Base-by-base conservation (phyloP, 208 protist genomes). In the Wallacemonas collosoma region DNA sequence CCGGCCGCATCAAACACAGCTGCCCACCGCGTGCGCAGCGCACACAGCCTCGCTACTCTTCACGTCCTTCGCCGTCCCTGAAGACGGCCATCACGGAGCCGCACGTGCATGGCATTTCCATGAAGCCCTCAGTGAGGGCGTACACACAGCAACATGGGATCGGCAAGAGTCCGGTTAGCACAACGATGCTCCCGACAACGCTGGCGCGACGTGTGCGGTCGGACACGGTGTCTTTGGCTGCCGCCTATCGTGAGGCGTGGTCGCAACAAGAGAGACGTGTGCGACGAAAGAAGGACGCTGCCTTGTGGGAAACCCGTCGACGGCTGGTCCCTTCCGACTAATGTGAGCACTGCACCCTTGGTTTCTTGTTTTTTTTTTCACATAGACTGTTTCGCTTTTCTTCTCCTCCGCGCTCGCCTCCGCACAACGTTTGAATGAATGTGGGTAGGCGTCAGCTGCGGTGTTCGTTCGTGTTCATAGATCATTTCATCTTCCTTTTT, bases 281-380 rank as follows among this genome's bases (percentile, higher is more conserved):
- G 17, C 76, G 48, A 7, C 38, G 45, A 36, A 53, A 70, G 14
- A 68, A 47, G 44, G 60, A 76, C 6, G 51, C 53, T 47, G 75
- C 79, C 2, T 56, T 61, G 58, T 84, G 79, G 75, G 68, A 75
- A 35, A 64, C 75, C 5, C 79, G 79, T 6, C 73, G 75, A 50
- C 68, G 71, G 7, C 66, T 80, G 68, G 61, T 84, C 12, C 70
- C 75, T 35, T 65, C 70, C 45, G 58, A 53, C 4, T 65, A 2
- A 3, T 9, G 51, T 26, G 14, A 26, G 15, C 14, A 56, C 14
- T 7, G 51, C n/a, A n/a, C 51, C 26, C 8, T 6, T 56, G 12
- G 51, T 56, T 35, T n/a, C 51, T n/a, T 35, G 1, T 56, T 56
- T 12, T 56, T 35, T 26, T 26, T 56, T 6, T 56, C 51, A 2